These are phyloP conservation scores for Eucalyptus shirleyi DNA, from an alignment of 345 rosid genomes.

Conservation along the genomic window DNA sequence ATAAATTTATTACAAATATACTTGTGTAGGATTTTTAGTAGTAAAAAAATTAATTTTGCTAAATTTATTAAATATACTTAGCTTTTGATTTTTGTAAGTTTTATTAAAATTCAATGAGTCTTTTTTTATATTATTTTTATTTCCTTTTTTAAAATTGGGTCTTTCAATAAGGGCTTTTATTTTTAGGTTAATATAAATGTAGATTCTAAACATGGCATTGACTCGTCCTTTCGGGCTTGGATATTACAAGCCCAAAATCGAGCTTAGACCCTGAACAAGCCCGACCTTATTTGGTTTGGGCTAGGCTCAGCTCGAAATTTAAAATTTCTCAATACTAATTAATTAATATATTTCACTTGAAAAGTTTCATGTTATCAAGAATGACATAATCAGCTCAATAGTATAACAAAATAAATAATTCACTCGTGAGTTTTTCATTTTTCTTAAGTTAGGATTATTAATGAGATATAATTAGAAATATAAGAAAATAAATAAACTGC, in stretches of 20 bases:
- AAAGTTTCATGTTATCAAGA: not conserved
- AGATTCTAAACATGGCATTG: not conserved
- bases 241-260: not conserved
- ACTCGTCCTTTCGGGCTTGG: too few relatives aligned
- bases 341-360: not conserved
- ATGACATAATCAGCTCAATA: not conserved
- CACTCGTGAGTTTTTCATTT: not conserved
- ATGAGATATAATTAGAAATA: not conserved
- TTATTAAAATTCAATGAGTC: too few relatives aligned
- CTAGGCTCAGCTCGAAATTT: not conserved
- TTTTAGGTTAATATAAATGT: not conserved
- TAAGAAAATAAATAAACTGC: not conserved
- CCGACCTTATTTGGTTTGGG: not conserved
- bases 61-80: not conserved
- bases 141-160: not conserved
- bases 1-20: rapidly evolving
- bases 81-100: not conserved
- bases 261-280: not conserved
- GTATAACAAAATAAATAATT: not conserved
- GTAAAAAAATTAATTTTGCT: too few relatives aligned
- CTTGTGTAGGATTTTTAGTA: rapidly evolving
- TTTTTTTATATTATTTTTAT: too few relatives aligned
- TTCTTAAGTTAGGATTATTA: not conserved
- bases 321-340: not conserved
- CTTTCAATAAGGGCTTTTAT: not conserved